Percentiles rank a stretch among this genome's conserved stretches.
phyloP scores from a whole-genome alignment of 2,329 filamentous ascomycete species.

The Fusarium albosuccineum region DNA sequence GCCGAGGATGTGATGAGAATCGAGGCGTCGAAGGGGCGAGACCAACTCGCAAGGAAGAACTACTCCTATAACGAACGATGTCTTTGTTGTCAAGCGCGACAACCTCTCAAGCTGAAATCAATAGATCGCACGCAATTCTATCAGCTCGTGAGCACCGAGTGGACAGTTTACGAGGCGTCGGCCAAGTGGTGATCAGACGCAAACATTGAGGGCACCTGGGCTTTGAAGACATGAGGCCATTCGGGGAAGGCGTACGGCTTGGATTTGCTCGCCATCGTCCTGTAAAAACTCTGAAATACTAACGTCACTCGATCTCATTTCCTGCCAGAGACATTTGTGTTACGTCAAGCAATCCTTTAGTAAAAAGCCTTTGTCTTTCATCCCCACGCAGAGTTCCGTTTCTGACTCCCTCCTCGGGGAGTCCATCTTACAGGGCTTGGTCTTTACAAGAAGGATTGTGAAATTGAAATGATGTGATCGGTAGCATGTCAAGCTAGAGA shows the following conservation, averaged over 20 bases:
- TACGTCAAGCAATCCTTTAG: constrained; percentile 2
- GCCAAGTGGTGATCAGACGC: constrained; percentile 1
- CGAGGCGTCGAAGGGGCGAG: constrained; percentile 13
- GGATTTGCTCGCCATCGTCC: constrained; percentile 5
- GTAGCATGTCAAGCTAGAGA: not conserved
- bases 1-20: not conserved
- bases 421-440: constrained; percentile 19
- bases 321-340: not conserved
- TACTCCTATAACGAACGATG: not conserved
- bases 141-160: constrained; percentile 6
- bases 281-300: constrained; percentile 3
- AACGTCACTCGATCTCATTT: constrained; percentile 14
- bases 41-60: not conserved
- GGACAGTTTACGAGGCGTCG: constrained; percentile 12
- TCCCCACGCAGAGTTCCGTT: not conserved
- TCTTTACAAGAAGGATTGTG: not conserved
- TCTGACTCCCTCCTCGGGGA: constrained; percentile 14
- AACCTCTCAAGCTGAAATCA: constrained; percentile 13
- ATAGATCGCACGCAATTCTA: constrained; percentile 29
- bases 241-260: not conserved
- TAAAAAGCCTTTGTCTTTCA: not conserved
- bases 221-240: not conserved
- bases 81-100: not conserved
- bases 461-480: constrained; percentile 22
- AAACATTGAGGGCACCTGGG: not conserved